Evolutionary conservation across 23 red algal genomes (phyloP).

Genomic region (Gracilaria gracilis): DNA sequence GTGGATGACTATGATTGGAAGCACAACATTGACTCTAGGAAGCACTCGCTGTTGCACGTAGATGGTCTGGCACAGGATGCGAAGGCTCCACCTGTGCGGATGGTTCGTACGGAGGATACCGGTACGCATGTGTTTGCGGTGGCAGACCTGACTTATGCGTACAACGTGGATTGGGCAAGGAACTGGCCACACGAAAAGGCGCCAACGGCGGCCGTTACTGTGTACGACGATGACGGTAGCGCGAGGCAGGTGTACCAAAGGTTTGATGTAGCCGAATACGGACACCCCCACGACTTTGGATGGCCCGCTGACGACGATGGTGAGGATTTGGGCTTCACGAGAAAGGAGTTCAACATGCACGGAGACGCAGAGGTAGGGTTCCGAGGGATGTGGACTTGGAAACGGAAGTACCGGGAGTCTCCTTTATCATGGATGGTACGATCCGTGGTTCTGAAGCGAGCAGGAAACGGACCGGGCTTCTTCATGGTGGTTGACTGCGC

Average conservation of each 20-base stretch:
- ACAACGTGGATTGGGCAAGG: slow-evolving; percentile 65
- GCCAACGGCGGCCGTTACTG: background rate
- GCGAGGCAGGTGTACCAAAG: background rate
- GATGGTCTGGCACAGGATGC: slow-evolving; percentile 58
- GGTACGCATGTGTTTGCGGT: slow-evolving; percentile 33
- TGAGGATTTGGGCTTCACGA: background rate
- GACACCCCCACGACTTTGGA: slow-evolving; percentile 20
- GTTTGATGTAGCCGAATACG: background rate
- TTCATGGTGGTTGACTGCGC: slow-evolving; percentile 53
- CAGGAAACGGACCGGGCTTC: slow-evolving; percentile 15
- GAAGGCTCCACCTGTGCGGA: slow-evolving; percentile 52
- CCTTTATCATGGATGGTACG: slow-evolving; percentile 22
- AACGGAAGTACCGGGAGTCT: slow-evolving; percentile 18
- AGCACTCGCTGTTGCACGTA: slow-evolving; percentile 47
- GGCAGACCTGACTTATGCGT: slow-evolving; percentile 62
- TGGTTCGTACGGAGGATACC: slow-evolving; percentile 34
- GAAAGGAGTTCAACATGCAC: slow-evolving; percentile 33
- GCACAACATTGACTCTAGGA: slow-evolving; percentile 54
- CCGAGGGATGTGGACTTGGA: slow-evolving; percentile 54
- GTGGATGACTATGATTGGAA: slow-evolving; percentile 31
- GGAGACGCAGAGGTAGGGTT: slow-evolving; percentile 52
- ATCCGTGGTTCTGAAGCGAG: slow-evolving; percentile 24
- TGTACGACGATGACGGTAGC: slow-evolving; percentile 11
- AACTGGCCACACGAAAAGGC: slow-evolving; percentile 34
- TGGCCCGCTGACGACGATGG: slow-evolving; percentile 34